Evolutionary conservation across 2,329 filamentous ascomycete species (phyloP).

Genomic region (Lachnellula hyalina): DNA sequence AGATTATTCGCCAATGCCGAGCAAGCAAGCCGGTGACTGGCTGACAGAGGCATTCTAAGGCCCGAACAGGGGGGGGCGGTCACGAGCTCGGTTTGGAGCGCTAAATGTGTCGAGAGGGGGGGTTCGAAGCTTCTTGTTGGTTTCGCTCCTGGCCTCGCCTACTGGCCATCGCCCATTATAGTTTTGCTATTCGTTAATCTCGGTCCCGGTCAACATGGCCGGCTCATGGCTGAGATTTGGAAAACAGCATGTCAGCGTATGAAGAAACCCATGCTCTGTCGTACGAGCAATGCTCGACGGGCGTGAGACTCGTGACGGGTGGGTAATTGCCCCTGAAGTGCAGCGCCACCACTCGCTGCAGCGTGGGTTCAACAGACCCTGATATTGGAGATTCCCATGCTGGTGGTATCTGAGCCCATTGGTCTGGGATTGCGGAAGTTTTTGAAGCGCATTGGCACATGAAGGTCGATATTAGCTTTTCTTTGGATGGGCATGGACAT

Average conservation of each 20-base stretch:
- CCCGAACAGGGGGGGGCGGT: constrained; percentile 10
- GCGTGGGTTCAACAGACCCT: background rate
- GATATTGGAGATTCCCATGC: constrained; percentile 17
- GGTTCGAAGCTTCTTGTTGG: constrained; percentile 4
- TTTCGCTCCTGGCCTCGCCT: background rate
- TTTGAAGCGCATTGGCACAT: background rate
- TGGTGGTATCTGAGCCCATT: constrained; percentile 18
- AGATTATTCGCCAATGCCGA: background rate
- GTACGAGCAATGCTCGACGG: background rate
- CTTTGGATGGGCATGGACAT: background rate
- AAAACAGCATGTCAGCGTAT: constrained; percentile 10
- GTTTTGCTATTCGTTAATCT: background rate
- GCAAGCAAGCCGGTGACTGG: background rate
- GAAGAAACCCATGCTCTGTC: constrained; percentile 2
- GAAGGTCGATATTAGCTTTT: background rate
- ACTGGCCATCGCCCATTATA: background rate
- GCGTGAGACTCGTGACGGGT: background rate
- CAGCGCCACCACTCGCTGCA: background rate
- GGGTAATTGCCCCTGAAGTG: background rate
- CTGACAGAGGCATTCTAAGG: constrained; percentile 3
- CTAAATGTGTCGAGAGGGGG: constrained; percentile 14
- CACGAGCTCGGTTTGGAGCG: constrained; percentile 20
- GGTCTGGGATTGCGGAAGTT: constrained; percentile 2
- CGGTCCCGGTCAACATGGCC: constrained; percentile 1
- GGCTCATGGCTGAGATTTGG: constrained; percentile 10